Evolutionary conservation across 2,329 filamentous ascomycete genomes (phyloP).

Genomic region (Fusarium tanahbumbuense): DNA sequence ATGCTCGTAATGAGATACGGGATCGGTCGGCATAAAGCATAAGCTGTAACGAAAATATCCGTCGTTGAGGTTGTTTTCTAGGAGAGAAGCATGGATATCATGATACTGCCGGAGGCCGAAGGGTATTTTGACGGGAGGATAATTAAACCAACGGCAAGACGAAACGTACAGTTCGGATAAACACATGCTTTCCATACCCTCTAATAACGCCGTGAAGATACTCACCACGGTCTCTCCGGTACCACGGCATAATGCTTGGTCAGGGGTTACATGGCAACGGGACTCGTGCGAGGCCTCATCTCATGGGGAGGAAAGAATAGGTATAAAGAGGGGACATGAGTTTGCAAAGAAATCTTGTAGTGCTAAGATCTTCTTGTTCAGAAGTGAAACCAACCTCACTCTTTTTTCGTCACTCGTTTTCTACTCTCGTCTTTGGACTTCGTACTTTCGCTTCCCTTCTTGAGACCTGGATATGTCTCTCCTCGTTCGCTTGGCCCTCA

Average conservation of each 20-base stretch:
- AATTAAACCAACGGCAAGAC: constrained; percentile 27
- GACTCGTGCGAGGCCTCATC: constrained; percentile 38
- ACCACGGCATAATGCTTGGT: constrained; percentile 37
- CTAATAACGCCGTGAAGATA: constrained; percentile 16
- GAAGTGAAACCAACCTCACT: constrained; percentile 37
- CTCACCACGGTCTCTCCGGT: constrained; percentile 21
- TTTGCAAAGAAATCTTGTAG: constrained; percentile 5
- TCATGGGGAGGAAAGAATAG: neutral
- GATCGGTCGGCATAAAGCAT: constrained; percentile 9
- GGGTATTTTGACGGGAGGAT: neutral
- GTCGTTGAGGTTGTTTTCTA: neutral
- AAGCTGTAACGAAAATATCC: neutral
- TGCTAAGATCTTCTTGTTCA: neutral
- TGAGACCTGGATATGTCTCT: constrained; percentile 39
- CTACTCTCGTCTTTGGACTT: neutral
- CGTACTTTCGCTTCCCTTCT: constrained; percentile 23
- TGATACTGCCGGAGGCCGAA: constrained; percentile 11
- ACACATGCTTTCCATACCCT: constrained; percentile 11
- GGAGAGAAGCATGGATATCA: neutral
- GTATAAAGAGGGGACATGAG: constrained; percentile 45
- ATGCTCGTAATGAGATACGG: neutral
- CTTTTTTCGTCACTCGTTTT: constrained; percentile 45
- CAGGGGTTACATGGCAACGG: constrained; percentile 16
- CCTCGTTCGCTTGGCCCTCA: constrained; percentile 43
- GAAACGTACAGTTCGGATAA: constrained; percentile 28